phyloP scores from a whole-genome alignment of 2,329 filamentous ascomycete genomes.

The Ophiocordyceps polyrhachis-furcata region DNA sequence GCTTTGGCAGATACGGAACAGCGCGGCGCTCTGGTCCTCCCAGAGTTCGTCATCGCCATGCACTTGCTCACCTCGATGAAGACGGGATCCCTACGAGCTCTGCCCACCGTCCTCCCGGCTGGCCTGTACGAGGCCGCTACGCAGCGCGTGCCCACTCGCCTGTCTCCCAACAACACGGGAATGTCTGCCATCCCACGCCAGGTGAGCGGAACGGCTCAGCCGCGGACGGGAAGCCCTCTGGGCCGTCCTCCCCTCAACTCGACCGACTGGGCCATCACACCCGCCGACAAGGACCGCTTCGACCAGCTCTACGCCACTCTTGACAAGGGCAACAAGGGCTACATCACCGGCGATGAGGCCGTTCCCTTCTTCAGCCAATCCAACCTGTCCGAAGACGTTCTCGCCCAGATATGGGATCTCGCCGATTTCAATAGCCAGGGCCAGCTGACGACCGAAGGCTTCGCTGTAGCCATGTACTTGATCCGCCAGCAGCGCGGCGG shows the following conservation, averaged over 20 bases:
- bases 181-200: slow-evolving; percentile 63
- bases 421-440: slow-evolving; percentile 87
- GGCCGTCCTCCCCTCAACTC: slow-evolving; percentile 27
- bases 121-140: slow-evolving; percentile 82
- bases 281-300: slow-evolving; percentile 72
- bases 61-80: slow-evolving; percentile 87
- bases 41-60: slow-evolving; percentile 97
- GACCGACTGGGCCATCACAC: slow-evolving; percentile 61
- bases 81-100: slow-evolving; percentile 56
- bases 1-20: slow-evolving; percentile 87
- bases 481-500: slow-evolving; percentile 76
- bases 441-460: slow-evolving; percentile 70
- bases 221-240: slow-evolving; percentile 42
- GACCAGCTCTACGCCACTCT: slow-evolving; percentile 71
- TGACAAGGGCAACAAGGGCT: slow-evolving; percentile 63
- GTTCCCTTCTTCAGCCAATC: slow-evolving; percentile 90
- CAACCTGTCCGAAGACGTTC: slow-evolving; percentile 65
- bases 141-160: slow-evolving; percentile 34
- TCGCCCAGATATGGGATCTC: slow-evolving; percentile 95
- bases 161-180: slow-evolving; percentile 31
- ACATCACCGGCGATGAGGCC: slow-evolving; percentile 84
- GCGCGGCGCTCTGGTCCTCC: slow-evolving; percentile 65
- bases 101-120: slow-evolving; percentile 66
- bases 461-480: slow-evolving; percentile 93
- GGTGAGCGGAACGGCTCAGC: slow-evolving; percentile 50